These are phyloP conservation scores for Nicotiana paniculata DNA, from an alignment of 257 asterid genomes.

Conservation along the genomic window DNA sequence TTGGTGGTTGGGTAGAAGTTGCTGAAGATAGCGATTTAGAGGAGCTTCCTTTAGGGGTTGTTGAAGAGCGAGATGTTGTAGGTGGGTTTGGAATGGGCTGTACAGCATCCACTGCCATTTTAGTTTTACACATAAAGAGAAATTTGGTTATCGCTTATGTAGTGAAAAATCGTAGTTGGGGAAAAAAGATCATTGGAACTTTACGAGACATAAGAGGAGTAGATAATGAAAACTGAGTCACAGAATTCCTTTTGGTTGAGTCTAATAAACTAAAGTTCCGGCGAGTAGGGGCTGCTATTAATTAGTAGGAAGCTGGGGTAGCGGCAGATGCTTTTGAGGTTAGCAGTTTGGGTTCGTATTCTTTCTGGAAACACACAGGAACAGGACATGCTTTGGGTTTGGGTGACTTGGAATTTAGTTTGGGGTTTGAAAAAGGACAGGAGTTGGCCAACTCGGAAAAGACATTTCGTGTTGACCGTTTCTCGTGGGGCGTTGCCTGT, in stretches of 20 bases:
- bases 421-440: too few relatives aligned
- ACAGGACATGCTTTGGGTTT: too few relatives aligned
- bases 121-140: conserved; percentile 29
- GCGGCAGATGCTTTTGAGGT: too few relatives aligned
- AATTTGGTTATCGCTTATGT: neutral
- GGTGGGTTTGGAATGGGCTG: conserved; percentile 13
- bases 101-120: conserved; percentile 32
- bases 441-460: too few relatives aligned
- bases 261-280: neutral
- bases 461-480: too few relatives aligned
- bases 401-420: too few relatives aligned
- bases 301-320: too few relatives aligned
- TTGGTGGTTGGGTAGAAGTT: neutral
- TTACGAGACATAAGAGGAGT: neutral
- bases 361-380: too few relatives aligned
- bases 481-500: too few relatives aligned
- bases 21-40: neutral
- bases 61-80: neutral
- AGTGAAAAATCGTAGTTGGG: neutral
- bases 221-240: too few relatives aligned
- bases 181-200: neutral
- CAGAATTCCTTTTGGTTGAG: neutral
- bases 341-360: too few relatives aligned
- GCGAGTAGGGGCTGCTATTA: too few relatives aligned
- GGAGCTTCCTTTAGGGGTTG: neutral